Percentiles rank a stretch among this genome's conserved stretches.
Evolutionary conservation across 1,284 basidiomycete species (phyloP).

Genomic region (Ceratobasidium sp.): DNA sequence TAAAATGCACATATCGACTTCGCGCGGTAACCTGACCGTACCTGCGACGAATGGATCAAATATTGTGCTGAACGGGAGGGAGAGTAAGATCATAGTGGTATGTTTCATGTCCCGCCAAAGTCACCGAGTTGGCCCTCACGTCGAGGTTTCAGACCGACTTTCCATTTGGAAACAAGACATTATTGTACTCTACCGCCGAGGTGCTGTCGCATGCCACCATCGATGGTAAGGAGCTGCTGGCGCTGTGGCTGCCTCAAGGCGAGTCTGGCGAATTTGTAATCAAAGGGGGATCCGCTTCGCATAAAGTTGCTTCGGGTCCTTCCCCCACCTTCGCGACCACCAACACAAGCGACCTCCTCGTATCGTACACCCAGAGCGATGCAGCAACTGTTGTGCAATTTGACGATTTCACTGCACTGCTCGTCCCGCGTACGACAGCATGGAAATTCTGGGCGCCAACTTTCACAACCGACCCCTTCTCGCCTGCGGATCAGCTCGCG

Average conservation of each 20-base stretch:
- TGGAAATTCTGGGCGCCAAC: constrained; percentile 44
- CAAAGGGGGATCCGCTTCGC: constrained; percentile 32
- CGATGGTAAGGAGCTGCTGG: constrained; percentile 30
- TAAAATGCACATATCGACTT: constrained; percentile 49
- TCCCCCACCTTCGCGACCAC: constrained; percentile 21
- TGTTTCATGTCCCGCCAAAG: neutral
- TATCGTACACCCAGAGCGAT: constrained; percentile 28
- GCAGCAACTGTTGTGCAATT: constrained; percentile 27
- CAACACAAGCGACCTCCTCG: constrained; percentile 13
- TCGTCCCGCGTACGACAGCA: constrained; percentile 44
- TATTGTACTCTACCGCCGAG: constrained; percentile 45
- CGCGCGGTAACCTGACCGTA: constrained; percentile 48
- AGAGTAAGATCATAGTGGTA: constrained; percentile 43
- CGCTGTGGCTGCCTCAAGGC: constrained; percentile 34
- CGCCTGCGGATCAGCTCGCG: constrained; percentile 45
- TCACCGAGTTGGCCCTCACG: neutral
- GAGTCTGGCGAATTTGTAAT: constrained; percentile 42
- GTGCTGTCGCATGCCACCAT: constrained; percentile 41
- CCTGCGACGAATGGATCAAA: constrained; percentile 31
- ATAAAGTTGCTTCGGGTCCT: constrained; percentile 16
- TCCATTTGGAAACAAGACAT: constrained; percentile 25
- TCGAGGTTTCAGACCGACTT: constrained; percentile 30
- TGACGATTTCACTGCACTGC: constrained; percentile 26
- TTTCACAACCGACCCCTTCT: constrained; percentile 34
- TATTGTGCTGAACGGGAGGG: constrained; percentile 32